phyloP scores from a whole-genome alignment of 495 filamentous ascomycete genomes.

The Elaphomyces granulatus region DNA sequence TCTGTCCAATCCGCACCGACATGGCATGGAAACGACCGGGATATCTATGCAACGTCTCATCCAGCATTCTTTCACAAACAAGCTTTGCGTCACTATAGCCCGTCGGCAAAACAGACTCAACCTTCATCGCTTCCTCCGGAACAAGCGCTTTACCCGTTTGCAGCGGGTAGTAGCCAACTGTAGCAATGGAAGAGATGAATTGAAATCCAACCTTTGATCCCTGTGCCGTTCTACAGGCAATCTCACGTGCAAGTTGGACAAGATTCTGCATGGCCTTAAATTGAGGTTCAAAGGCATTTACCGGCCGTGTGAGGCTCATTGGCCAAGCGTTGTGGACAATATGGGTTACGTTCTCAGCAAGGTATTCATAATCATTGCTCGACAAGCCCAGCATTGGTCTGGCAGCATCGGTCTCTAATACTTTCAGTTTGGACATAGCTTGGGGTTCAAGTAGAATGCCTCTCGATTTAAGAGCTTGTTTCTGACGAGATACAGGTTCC shows the following conservation, averaged over 20 bases:
- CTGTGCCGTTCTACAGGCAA: constrained; percentile 4
- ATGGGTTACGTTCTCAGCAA: constrained; percentile 33
- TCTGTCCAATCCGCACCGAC: constrained; percentile 34
- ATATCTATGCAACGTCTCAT: constrained; percentile 31
- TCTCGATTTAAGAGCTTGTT: constrained; percentile 20
- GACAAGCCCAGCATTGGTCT: constrained; percentile 33
- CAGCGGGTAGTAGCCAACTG: constrained; percentile 31
- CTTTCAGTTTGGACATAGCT: constrained; percentile 23
- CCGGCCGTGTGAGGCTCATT: constrained; percentile 32
- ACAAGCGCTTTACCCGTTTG: constrained; percentile 14
- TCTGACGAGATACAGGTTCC: constrained; percentile 21
- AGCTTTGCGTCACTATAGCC: constrained; percentile 40
- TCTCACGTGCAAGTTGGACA: constrained; percentile 28
- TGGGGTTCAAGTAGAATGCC: constrained; percentile 18
- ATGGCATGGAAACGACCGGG: constrained; percentile 30
- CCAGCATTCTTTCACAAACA: constrained; percentile 35
- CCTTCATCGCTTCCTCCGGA: constrained; percentile 12
- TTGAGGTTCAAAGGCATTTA: constrained; percentile 35
- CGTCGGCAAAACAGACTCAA: constrained; percentile 25
- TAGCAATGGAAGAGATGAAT: constrained; percentile 40
- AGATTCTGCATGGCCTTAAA: constrained; percentile 35
- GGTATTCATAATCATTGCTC: constrained; percentile 18
- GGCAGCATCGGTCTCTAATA: constrained; percentile 33
- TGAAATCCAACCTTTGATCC: constrained; percentile 29
- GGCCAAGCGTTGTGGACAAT: constrained; percentile 47